A percentile compares a stretch with the other conserved stretches of the same genome.
Conservation (phyloP, 2,329 filamentous ascomycete genomes). For the Fusarium paranaense region DNA sequence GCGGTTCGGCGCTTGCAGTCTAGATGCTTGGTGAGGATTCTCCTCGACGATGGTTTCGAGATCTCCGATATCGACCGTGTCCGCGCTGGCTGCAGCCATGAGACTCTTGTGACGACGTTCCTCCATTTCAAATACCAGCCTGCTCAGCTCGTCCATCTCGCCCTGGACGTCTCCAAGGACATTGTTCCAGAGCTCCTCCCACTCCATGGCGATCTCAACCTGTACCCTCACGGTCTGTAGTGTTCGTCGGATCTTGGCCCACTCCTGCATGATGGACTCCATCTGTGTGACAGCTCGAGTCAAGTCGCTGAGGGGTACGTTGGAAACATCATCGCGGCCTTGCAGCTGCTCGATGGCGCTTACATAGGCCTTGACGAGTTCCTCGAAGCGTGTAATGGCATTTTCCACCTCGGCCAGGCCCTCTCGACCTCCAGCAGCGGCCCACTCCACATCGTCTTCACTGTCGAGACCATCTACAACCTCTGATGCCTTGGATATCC, state of each 20-base stretch:
- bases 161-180: constrained; percentile 93
- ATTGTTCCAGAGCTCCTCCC: constrained; percentile 96
- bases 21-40: constrained; percentile 69
- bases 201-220: constrained; percentile 98
- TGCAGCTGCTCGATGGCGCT: constrained; percentile 94
- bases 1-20: constrained; percentile 69
- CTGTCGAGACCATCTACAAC: constrained; percentile 91
- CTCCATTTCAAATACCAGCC: constrained; percentile 97
- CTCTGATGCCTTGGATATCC: constrained; percentile 92
- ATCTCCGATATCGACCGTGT: constrained; percentile 83
- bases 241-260: constrained; percentile 83
- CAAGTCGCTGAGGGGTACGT: constrained; percentile 78
- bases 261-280: constrained; percentile 86
- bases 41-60: constrained; percentile 95
- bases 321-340: constrained; percentile 77
- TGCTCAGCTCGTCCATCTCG: constrained; percentile 82
- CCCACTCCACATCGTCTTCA: constrained; percentile 98
- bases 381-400: constrained; percentile 86
- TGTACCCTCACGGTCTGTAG: constrained; percentile 86
- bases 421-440: constrained; percentile 85
- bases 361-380: constrained; percentile 91
- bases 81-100: constrained; percentile 70
- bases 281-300: constrained; percentile 85
- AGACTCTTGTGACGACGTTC: constrained; percentile 88
- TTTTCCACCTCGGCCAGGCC: constrained; percentile 79